phyloP scores from a whole-genome alignment of 208 protist genomes.

The Naegleria fowleri region DNA sequence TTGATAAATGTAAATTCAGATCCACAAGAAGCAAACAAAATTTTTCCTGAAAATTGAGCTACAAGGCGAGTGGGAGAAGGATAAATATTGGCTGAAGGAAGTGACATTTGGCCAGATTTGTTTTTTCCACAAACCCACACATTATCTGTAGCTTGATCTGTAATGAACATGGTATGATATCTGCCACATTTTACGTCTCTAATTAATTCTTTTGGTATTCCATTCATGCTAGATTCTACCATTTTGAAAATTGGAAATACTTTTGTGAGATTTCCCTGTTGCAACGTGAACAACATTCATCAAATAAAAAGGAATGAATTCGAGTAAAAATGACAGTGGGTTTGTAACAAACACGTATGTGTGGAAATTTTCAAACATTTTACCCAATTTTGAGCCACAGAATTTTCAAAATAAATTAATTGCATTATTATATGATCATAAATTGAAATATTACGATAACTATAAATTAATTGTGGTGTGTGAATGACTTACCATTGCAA shows the following conservation, averaged over 20 bases:
- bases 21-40: background rate
- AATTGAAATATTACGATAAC: too few species aligned
- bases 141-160: background rate
- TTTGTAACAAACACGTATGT: too few species aligned
- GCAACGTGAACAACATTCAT: too few species aligned
- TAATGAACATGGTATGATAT: background rate
- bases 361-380: too few species aligned
- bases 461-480: too few species aligned
- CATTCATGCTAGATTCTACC: background rate
- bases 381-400: too few species aligned
- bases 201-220: background rate
- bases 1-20: slow-evolving; percentile 4
- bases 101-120: background rate
- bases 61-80: background rate
- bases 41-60: background rate
- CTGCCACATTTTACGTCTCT: background rate
- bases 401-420: too few species aligned
- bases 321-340: too few species aligned
- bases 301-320: too few species aligned
- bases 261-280: background rate
- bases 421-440: too few species aligned
- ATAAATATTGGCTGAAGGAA: background rate
- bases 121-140: slow-evolving; percentile 6
- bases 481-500: background rate
- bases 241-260: background rate